Conservation (phyloP, 1,284 basidiomycete genomes). For the Laetiporus sulphureus region DNA sequence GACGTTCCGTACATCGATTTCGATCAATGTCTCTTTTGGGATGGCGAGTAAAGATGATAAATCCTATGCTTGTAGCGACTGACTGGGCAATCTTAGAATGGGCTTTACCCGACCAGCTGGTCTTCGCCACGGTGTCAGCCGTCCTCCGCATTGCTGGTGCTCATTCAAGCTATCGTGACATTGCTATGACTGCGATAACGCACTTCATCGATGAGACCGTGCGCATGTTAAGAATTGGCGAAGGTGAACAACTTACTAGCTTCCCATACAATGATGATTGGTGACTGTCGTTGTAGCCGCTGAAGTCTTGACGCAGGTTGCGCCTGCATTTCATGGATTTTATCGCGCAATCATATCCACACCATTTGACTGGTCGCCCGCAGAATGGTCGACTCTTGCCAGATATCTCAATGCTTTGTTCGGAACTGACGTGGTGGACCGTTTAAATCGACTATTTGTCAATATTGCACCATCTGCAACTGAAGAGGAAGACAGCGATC, state of each 20-base stretch:
- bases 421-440: slow-evolving; percentile 53
- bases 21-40: slow-evolving; percentile 71
- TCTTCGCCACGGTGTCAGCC: slow-evolving; percentile 69
- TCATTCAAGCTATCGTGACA: slow-evolving; percentile 41
- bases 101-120: slow-evolving; percentile 77
- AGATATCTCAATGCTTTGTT: slow-evolving; percentile 50
- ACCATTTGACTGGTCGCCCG: slow-evolving; percentile 65
- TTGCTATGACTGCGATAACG: slow-evolving; percentile 50
- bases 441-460: slow-evolving; percentile 59
- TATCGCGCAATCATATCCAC: slow-evolving; percentile 81
- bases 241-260: slow-evolving; percentile 36
- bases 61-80: not conserved
- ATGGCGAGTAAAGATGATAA: slow-evolving; percentile 40
- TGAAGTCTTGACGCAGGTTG: slow-evolving; percentile 66
- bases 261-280: not conserved
- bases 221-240: slow-evolving; percentile 44
- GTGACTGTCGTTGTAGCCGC: slow-evolving; percentile 39
- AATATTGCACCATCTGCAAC: slow-evolving; percentile 47
- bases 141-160: slow-evolving; percentile 58
- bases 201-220: slow-evolving; percentile 55
- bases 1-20: slow-evolving; percentile 72
- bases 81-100: slow-evolving; percentile 43
- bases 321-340: slow-evolving; percentile 81
- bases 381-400: slow-evolving; percentile 61
- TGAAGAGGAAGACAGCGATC: slow-evolving; percentile 45